phyloP scores from a whole-genome alignment of 2,329 filamentous ascomycete genomes.

The Malbranchea zuffiana region DNA sequence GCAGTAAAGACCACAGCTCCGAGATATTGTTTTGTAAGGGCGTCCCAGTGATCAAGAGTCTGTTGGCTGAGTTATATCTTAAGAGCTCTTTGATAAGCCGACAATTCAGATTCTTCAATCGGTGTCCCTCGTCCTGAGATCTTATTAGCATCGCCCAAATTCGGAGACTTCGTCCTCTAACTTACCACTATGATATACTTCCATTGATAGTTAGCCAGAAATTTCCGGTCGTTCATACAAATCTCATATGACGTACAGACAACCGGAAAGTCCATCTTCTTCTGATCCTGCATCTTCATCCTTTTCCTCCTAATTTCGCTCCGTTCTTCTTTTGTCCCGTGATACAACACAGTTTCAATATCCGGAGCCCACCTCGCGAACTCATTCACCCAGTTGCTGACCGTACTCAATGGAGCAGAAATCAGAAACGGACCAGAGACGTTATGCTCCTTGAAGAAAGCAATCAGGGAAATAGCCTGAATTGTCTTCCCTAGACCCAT shows the following conservation, averaged over 20 bases:
- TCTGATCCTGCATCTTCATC: slow-evolving; percentile 56
- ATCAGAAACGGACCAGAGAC: slow-evolving; percentile 84
- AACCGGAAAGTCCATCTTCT: slow-evolving; percentile 66
- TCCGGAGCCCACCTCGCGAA: slow-evolving; percentile 81
- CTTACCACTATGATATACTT: slow-evolving; percentile 89
- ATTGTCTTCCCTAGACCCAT: slow-evolving; percentile 93
- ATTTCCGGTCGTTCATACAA: slow-evolving; percentile 77
- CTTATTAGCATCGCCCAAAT: slow-evolving; percentile 12
- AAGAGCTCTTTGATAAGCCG: slow-evolving; percentile 80
- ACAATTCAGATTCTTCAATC: slow-evolving; percentile 94
- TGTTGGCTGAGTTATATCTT: slow-evolving; percentile 78
- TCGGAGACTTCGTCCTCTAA: slow-evolving; percentile 17
- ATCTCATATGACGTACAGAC: slow-evolving; percentile 96
- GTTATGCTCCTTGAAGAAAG: slow-evolving; percentile 76
- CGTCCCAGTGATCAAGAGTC: slow-evolving; percentile 86
- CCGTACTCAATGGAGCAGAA: slow-evolving; percentile 77
- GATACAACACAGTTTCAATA: slow-evolving; percentile 83
- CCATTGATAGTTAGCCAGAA: slow-evolving; percentile 77
- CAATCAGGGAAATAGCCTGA: slow-evolving; percentile 79
- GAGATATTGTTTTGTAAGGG: slow-evolving; percentile 91
- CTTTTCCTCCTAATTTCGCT: slow-evolving; percentile 60
- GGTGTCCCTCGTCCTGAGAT: slow-evolving; percentile 75
- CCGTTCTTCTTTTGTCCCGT: slow-evolving; percentile 71
- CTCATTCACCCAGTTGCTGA: slow-evolving; percentile 93
- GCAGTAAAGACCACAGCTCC: slow-evolving; percentile 87